Conservation (phyloP, 345 rosid species). For the Diplotaxis tenuifolia region DNA sequence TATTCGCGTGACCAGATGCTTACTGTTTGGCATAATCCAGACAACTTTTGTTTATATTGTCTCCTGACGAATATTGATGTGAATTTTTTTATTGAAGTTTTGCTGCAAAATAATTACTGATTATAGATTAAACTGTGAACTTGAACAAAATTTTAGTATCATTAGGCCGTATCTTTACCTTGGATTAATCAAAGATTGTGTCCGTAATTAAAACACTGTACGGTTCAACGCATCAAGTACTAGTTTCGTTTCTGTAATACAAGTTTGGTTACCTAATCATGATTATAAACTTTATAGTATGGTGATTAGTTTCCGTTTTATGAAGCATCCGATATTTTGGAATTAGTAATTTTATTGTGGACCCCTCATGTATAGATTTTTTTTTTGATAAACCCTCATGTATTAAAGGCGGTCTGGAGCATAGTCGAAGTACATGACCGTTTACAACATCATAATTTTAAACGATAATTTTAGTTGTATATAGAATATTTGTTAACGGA, state of each 20-base stretch:
- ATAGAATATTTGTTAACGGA: too few species aligned
- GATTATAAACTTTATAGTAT: constrained; percentile 18
- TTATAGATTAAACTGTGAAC: constrained; percentile 23
- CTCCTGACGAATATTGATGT: constrained; percentile 19
- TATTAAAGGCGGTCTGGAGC: too few species aligned
- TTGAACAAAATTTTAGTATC: constrained; percentile 19
- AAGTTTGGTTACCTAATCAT: constrained; percentile 28
- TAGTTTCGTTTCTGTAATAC: constrained; percentile 12
- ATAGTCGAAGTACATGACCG: too few species aligned
- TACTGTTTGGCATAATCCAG: constrained; percentile 31
- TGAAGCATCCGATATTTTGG: constrained; percentile 37
- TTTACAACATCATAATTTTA: too few species aligned
- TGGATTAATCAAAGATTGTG: constrained; percentile 39
- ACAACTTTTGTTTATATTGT: constrained; percentile 36
- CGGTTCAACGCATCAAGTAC: constrained; percentile 39
- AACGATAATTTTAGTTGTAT: too few species aligned
- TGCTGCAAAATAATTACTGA: constrained; percentile 1
- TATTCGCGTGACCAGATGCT: constrained; percentile 31
- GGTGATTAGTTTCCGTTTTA: constrained; percentile 26
- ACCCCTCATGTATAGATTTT: not conserved
- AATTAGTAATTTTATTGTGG: constrained; percentile 9
- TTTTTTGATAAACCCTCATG: too few species aligned
- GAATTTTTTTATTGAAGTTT: not conserved
- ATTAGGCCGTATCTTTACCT: constrained; percentile 31
- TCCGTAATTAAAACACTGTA: constrained; percentile 19